Evolutionary conservation across 1,139 yeast species (phyloP), one percentile per base, ranked within the genome.

Genomic region (Suhomyces terraborum): DNA sequence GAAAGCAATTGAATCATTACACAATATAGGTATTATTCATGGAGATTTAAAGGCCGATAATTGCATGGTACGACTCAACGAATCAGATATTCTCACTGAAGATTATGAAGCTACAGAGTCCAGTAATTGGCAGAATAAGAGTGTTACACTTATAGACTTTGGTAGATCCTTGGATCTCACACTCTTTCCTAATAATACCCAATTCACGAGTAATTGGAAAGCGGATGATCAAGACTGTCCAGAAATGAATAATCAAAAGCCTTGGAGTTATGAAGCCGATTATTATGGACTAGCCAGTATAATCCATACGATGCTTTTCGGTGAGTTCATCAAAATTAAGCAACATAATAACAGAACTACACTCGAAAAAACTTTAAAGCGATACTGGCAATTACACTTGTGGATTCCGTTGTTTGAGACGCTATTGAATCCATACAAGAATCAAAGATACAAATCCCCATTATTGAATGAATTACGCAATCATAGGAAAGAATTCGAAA

Each of bases 31-130:
- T 0, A 79, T 89, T 1, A 68, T 91, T 12, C 97, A 91, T 63
- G 95, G 96, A 1, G 95, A 88, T 58, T 62, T 89, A 43, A 87
- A 85, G 55, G 85, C 96, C 0, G 96, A 88, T 48, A 89, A 89
- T 55, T 85, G 94, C 50, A 86, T 91, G 95, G 58, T 88, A 0
- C 63, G 85, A 30, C 72, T 87, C 31, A 47, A 42, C 6, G 49
- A 39, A 16, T 25, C 36, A 7, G 43, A 40, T 3, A 35, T 49
- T 2, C 57, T 61, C 47, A 35, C 51, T 38, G 67, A 60, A 34
- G 43, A 40, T 22, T 75, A 67, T 50, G 52, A 54, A 34, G 49
- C 63, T 9, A 55, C 60, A 20, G 77, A 78, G 0, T 35, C 37
- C 1, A 45, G 53, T 6, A 77, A 76, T 3, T 83, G 89, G 88